Base-by-base conservation (phyloP, 441 rosid species). In the Adansonia gregorii region DNA sequence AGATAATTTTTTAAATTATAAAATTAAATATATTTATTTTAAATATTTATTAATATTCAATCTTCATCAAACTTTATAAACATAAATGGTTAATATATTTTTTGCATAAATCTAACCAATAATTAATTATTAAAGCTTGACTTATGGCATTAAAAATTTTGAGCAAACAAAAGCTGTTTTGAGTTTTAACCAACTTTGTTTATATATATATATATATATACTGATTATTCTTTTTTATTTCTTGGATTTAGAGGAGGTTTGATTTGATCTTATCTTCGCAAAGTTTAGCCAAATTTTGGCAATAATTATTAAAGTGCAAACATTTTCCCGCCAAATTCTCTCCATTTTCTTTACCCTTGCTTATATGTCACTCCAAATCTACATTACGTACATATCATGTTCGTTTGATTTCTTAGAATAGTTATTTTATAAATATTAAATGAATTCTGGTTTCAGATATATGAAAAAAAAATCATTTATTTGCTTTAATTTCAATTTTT, bases 221-320 rank as follows among this genome's bases (percentile, higher is more conserved):
- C 35, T 27, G 35, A 27, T 27, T 27, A 27, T 27, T 27, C 35
- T 27, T 27, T 27, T 27, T 27, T 27, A 27, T 27, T 27, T 60
- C 22, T 51, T 69, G 43, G 55, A n/a, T 22, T 69, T 12, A 48
- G 58, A 27, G 73, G 49, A 20, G 19, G 19, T 48, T 68, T 68
- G 56, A 68, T 68, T 48, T 69, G 17, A 69, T 69, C 20, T 69
- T 48, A 24, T 69, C 20, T 49, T 22, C 6, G 20, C 73, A 69
- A 27, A 27, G 35, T 27, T 27, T 1, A 27, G 4, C 52, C 48
- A 22, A 69, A 0, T 48, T 48, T 48, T n/a, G n/a, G 19, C 27
- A 67, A 43, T 1, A 67, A 43, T 17, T n/a, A 1, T 15, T 59
- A 14, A 43, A 4, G 14, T 6, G 46, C 17, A 4, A 24, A 20